A percentile compares a stretch with the other conserved stretches of the same genome.
Evolutionary conservation across 495 filamentous ascomycete species (phyloP).

Genomic region (Halenospora varia): DNA sequence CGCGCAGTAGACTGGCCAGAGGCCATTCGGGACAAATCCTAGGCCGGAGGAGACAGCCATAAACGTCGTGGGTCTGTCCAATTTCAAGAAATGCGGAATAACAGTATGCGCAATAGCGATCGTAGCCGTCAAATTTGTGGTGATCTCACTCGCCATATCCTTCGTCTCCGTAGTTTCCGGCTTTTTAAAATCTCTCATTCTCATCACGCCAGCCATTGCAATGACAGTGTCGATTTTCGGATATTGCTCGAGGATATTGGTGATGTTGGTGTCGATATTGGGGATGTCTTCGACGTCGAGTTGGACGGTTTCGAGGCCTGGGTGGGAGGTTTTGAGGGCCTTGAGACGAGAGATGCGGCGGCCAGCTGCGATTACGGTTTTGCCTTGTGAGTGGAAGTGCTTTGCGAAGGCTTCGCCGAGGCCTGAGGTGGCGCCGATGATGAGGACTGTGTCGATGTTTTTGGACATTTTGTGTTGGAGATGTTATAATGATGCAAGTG

Average conservation of each 20-base stretch:
- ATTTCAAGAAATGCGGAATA: constrained; percentile 32
- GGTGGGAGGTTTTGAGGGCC: constrained; percentile 25
- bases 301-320: constrained; percentile 29
- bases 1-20: constrained; percentile 72
- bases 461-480: constrained; percentile 1
- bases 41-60: constrained; percentile 31
- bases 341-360: constrained; percentile 32
- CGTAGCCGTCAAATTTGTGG: constrained; percentile 31
- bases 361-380: constrained; percentile 41
- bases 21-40: constrained; percentile 29
- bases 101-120: constrained; percentile 26
- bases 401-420: constrained; percentile 41
- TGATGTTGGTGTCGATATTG: constrained; percentile 21
- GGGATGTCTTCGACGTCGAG: constrained; percentile 29
- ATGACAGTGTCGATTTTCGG: constrained; percentile 35
- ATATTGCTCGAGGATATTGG: constrained; percentile 23
- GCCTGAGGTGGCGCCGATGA: constrained; percentile 44
- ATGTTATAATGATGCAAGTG: no score
- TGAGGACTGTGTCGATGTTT: constrained; percentile 26
- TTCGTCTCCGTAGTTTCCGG: constrained; percentile 19
- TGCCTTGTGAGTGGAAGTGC: constrained; percentile 36
- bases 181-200: constrained; percentile 23
- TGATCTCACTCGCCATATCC: constrained; percentile 18
- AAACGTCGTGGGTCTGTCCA: constrained; percentile 21
- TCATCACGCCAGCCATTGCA: constrained; percentile 30